phyloP scores from a whole-genome alignment of 1,139 yeast genomes.

The Yamadazyma trypodendri region DNA sequence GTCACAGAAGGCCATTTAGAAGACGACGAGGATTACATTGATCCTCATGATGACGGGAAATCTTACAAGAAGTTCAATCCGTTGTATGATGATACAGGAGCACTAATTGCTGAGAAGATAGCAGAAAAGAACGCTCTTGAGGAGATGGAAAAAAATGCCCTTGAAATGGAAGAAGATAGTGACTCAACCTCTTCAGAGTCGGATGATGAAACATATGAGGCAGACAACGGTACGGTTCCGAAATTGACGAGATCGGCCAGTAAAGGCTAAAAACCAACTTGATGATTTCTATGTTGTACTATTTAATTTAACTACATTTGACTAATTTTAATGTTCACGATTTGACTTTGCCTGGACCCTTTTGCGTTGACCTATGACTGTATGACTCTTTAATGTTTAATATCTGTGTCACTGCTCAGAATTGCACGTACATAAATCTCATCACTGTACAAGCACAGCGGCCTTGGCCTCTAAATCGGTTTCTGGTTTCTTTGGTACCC shows the following conservation, averaged over 20 bases:
- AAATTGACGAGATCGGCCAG: slow-evolving; percentile 43
- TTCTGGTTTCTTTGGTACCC: slow-evolving; percentile 34
- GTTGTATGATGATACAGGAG: slow-evolving; percentile 48
- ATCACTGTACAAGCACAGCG: too few relatives aligned
- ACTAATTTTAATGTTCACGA: slow-evolving; percentile 9
- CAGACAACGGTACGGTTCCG: slow-evolving; percentile 22
- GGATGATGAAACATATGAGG: slow-evolving; percentile 31
- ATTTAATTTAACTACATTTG: slow-evolving; percentile 2
- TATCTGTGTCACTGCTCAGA: too few relatives aligned
- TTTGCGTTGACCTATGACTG: too few relatives aligned
- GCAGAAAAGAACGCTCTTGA: slow-evolving; percentile 21
- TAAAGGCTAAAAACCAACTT: slow-evolving; percentile 6
- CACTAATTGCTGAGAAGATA: slow-evolving; percentile 25
- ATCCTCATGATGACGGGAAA: slow-evolving; percentile 80
- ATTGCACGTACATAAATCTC: too few relatives aligned
- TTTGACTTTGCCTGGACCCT: slow-evolving; percentile 1
- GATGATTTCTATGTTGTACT: slow-evolving; percentile 2
- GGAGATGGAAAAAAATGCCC: too few relatives aligned
- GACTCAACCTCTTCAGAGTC: slow-evolving; percentile 27
- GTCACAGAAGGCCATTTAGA: slow-evolving; percentile 7
- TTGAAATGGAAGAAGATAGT: slow-evolving; percentile 23
- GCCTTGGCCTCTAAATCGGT: slow-evolving; percentile 1
- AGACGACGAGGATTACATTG: slow-evolving; percentile 65
- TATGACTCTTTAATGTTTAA: too few relatives aligned
- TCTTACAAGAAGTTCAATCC: slow-evolving; percentile 68